Conservation (phyloP, 306 rosid species). For the Cucumis sativus region DNA sequence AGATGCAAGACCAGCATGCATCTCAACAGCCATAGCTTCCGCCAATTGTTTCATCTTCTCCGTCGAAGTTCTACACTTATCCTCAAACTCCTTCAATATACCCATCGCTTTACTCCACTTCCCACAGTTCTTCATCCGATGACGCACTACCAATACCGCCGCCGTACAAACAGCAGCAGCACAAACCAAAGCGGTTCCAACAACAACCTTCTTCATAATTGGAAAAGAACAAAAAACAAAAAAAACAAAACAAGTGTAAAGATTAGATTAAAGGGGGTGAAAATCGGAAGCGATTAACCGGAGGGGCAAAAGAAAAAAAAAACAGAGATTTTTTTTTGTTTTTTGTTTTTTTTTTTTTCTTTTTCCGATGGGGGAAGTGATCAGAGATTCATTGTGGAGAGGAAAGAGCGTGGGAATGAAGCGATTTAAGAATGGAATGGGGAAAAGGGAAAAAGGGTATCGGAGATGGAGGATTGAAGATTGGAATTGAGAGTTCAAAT, state of each 20-base stretch:
- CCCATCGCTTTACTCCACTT: slow-evolving; percentile 44
- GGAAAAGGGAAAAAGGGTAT: not conserved
- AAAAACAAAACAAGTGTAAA: not conserved
- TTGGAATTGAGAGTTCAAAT: not conserved
- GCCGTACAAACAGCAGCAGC: slow-evolving; percentile 69
- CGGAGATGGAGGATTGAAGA: not conserved
- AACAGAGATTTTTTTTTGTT: not conserved
- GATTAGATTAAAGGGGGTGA: not conserved
- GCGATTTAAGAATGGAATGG: not conserved
- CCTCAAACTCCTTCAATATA: slow-evolving; percentile 55
- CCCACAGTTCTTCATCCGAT: slow-evolving; percentile 31
- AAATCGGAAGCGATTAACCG: not conserved
- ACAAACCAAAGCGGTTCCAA: slow-evolving; percentile 50
- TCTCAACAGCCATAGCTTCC: slow-evolving; percentile 88
- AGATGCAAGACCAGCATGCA: slow-evolving; percentile 94
- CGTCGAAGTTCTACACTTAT: slow-evolving; percentile 51
- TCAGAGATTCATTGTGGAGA: not conserved
- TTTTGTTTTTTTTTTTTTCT: too few species aligned
- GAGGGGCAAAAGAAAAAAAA: not conserved
- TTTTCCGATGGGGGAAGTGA: not conserved
- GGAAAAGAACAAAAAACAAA: not conserved
- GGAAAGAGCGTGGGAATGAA: not conserved
- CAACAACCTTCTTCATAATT: slow-evolving; percentile 61
- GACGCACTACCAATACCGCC: slow-evolving; percentile 63
- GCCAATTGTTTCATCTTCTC: slow-evolving; percentile 61